Evolutionary conservation across 805 yeast genomes (phyloP).

Genomic region (Pichia membranifaciens): DNA sequence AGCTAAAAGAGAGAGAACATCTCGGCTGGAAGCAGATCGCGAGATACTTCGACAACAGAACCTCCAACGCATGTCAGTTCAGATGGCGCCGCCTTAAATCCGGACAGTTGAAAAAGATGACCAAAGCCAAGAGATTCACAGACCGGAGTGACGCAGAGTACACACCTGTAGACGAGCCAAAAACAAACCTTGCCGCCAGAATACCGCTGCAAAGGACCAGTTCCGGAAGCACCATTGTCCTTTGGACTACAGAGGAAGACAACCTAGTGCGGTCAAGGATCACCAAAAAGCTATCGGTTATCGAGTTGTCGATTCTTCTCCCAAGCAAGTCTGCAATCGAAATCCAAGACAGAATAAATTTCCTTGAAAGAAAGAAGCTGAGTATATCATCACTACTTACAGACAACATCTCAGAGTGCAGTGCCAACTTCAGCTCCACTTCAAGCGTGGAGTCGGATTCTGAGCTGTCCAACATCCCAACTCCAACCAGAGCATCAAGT

Average conservation of each 20-base stretch:
- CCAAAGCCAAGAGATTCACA: not conserved
- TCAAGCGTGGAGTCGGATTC: no score
- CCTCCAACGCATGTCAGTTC: constrained; percentile 87
- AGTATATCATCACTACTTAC: constrained; percentile 14
- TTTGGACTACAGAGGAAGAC: constrained; percentile 66
- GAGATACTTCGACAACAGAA: constrained; percentile 66
- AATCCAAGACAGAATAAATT: constrained; percentile 56
- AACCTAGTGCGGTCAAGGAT: constrained; percentile 51
- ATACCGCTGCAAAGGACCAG: not conserved
- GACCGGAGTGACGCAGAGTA: no score
- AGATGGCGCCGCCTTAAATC: constrained; percentile 69
- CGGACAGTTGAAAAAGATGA: constrained; percentile 9
- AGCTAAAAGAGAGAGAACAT: constrained; percentile 73
- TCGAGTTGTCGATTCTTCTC: constrained; percentile 66
- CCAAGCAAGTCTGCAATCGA: constrained; percentile 73
- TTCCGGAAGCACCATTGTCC: no score
- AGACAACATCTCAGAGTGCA: not conserved
- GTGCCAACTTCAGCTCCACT: no score
- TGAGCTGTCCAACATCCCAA: not conserved
- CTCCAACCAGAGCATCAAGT: constrained; percentile 1
- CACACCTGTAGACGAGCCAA: no score
- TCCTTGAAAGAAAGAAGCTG: constrained; percentile 28
- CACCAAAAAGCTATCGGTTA: constrained; percentile 55
- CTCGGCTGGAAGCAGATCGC: constrained; percentile 90
- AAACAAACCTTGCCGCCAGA: not conserved